Evolutionary conservation across 768 basidiomycete species (phyloP), one percentile per base, ranked within the genome.

Genomic region (Gelatoporia subvermispora): DNA sequence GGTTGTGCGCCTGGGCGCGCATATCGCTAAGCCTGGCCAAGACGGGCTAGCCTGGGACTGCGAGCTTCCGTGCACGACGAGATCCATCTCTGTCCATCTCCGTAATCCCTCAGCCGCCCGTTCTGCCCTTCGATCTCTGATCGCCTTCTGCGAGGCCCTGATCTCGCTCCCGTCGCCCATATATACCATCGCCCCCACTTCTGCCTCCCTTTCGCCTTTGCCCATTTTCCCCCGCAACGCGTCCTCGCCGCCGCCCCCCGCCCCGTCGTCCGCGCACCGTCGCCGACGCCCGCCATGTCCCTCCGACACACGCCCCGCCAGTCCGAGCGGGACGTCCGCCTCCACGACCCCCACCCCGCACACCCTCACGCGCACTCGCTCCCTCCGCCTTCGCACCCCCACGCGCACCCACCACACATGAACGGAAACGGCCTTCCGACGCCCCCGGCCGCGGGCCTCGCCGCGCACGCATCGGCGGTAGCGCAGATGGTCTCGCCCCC

Each of bases 231-330:
- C 65, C 67, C 72, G 72, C 75, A 70, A 23, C 43, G 41, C 41
- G 35, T 59, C 55, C 52, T 49, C 51, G 45, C 53, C 59, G 53
- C 51, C 50, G 51, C 28, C 21, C 57, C 49, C 51, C 21, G 44
- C 55, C 52, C 51, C 49, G 52, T 61, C 53, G 50, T 62, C 60
- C 53, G 54, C 63, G 55, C 55, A 52, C 49, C 57, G 53, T 54
- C 57, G 50, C 56, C 50, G 56, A 58, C 58, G 52, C 44, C 54
- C 49, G 48, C 64, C 65, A 82, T 84, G 83, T 76, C 85, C 58
- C 74, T 73, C 58, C 68, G 84, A 64, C 81, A 81, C 59, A 65
- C 77, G 25, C 73, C 80, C 51, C 82, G 83, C 57, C 80, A 75
- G 55, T 64, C 72, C 25, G 79, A 81, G 51, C 69, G 80, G 56